Conservation (phyloP, 768 basidiomycete genomes). For the Hericium alpestre region DNA sequence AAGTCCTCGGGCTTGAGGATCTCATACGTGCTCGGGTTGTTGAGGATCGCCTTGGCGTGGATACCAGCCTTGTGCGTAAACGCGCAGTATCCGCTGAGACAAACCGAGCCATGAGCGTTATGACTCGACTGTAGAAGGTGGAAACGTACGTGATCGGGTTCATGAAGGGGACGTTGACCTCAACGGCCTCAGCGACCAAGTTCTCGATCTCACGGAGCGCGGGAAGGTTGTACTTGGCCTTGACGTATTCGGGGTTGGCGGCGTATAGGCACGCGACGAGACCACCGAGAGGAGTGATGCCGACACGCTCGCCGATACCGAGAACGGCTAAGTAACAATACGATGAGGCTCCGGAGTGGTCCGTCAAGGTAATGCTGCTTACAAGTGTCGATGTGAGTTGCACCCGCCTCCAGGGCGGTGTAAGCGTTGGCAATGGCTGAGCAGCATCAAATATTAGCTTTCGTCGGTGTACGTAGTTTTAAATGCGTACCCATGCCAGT, state of each 20-base stretch:
- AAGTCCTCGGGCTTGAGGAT: constrained; percentile 99
- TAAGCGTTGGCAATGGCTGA: constrained; percentile 90
- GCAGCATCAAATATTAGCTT: neutral
- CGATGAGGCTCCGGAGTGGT: neutral
- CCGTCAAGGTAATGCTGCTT: constrained; percentile 19
- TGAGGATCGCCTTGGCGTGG: constrained; percentile 98
- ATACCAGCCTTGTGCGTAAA: constrained; percentile 99
- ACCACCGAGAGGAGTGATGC: constrained; percentile 96
- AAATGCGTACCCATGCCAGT: constrained; percentile 72
- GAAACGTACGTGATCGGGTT: constrained; percentile 75
- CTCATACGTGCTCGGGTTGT: constrained; percentile 98
- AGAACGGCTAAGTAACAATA: constrained; percentile 56
- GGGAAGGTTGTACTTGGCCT: constrained; percentile 94
- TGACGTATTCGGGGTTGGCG: constrained; percentile 97
- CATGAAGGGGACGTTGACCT: constrained; percentile 95
- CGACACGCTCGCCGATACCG: constrained; percentile 97
- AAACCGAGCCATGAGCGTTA: neutral
- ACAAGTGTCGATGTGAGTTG: constrained; percentile 98
- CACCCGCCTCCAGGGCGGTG: constrained; percentile 95
- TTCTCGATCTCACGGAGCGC: constrained; percentile 99
- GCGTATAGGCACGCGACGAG: constrained; percentile 94
- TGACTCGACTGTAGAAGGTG: neutral
- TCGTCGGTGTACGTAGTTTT: too few species aligned
- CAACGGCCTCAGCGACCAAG: constrained; percentile 95
- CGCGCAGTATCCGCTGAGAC: constrained; percentile 85